Evolutionary conservation across 2,329 filamentous ascomycete genomes (phyloP).

Genomic region (Magnaporthiopsis rhizophila): DNA sequence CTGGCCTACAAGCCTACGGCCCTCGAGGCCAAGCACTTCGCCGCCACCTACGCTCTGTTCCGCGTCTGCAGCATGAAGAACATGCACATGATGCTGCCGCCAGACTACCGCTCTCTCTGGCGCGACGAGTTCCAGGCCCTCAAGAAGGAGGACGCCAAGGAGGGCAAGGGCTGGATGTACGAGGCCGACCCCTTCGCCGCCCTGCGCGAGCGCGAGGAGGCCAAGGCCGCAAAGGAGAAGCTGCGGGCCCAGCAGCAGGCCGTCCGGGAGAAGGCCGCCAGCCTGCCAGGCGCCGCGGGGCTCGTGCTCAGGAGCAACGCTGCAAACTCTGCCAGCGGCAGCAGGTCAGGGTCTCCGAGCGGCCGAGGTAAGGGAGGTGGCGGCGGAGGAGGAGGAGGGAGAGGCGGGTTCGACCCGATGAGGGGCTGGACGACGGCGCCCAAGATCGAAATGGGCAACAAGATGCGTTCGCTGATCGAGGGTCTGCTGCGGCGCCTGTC

Average conservation of each 20-base stretch:
- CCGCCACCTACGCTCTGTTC: conserved; percentile 85
- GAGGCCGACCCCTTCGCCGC: conserved; percentile 89
- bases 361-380: conserved; percentile 9
- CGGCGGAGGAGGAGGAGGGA: conserved; percentile 6
- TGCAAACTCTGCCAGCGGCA: conserved; percentile 23
- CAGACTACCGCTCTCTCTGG: conserved; percentile 84
- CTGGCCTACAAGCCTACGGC: conserved; percentile 69
- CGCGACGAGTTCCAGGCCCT: conserved; percentile 72
- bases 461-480: conserved; percentile 72
- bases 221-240: conserved; percentile 68
- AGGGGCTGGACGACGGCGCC: conserved; percentile 78
- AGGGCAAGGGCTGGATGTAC: conserved; percentile 83
- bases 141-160: conserved; percentile 72
- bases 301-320: conserved; percentile 42
- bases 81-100: conserved; percentile 87
- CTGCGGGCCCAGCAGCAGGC: conserved; percentile 65
- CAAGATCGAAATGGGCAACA: conserved; percentile 86
- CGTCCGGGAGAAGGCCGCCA: conserved; percentile 59
- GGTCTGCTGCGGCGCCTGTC: conserved; percentile 67
- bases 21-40: conserved; percentile 87
- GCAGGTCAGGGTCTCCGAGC: conserved; percentile 15
- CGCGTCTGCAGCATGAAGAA: conserved; percentile 94
- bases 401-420: conserved; percentile 39
- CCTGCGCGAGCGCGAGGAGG: conserved; percentile 69
- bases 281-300: conserved; percentile 50